Evolutionary conservation across 1,284 basidiomycete species (phyloP).

Genomic region (Sanguinoderma infundibulare): DNA sequence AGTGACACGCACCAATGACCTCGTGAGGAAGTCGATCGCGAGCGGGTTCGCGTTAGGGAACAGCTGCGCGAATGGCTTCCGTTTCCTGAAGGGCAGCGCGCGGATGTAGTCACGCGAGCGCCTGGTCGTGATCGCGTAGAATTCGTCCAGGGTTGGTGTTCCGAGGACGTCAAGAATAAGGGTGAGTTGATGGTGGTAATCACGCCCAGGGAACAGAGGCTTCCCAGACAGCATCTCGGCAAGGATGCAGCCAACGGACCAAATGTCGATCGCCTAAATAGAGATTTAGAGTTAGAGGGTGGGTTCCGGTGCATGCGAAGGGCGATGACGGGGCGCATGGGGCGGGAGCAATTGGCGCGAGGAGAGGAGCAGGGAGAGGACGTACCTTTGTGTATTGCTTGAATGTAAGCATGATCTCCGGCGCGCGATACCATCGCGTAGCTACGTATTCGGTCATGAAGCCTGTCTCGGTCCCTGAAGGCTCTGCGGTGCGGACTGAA

Average conservation of each 20-base stretch:
- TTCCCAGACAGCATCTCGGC: conserved; percentile 96
- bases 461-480: conserved; percentile 83
- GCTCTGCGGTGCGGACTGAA: conserved; percentile 84
- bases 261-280: conserved; percentile 83
- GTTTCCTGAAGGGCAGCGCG: conserved; percentile 87
- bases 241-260: conserved; percentile 97
- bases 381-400: conserved; percentile 92
- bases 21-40: conserved; percentile 92
- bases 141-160: conserved; percentile 91
- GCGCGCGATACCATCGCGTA: conserved; percentile 92
- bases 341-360: background rate
- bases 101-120: conserved; percentile 91
- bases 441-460: conserved; percentile 98
- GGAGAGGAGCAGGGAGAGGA: background rate
- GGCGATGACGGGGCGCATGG: background rate
- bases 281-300: conserved; percentile 27
- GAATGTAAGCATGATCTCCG: conserved; percentile 97
- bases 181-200: conserved; percentile 95
- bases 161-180: conserved; percentile 92
- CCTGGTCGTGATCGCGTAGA: conserved; percentile 87
- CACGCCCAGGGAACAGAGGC: conserved; percentile 94
- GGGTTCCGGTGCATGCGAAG: background rate
- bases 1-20: conserved; percentile 72
- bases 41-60: conserved; percentile 88
- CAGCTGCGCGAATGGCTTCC: conserved; percentile 74